phyloP scores from a whole-genome alignment of 495 filamentous ascomycete genomes.

The Pseudomonodictys pantanalensis region DNA sequence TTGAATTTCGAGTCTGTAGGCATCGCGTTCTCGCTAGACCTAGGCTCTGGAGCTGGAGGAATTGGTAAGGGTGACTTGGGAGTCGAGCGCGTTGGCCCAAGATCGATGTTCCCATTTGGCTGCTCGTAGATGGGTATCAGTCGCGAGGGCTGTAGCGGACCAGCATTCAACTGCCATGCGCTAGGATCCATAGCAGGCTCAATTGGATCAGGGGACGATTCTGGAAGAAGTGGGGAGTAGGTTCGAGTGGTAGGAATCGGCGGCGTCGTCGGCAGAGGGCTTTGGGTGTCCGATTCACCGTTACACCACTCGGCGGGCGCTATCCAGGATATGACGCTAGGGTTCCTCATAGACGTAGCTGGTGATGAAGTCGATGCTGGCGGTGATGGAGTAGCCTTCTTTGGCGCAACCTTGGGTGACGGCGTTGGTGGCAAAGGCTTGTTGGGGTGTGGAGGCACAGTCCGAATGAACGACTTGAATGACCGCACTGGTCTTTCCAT shows the following conservation, averaged over 20 bases:
- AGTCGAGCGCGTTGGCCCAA: conserved; percentile 15
- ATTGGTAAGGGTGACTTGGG: conserved; percentile 21
- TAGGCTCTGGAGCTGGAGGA: background rate
- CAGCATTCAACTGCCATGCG: conserved; percentile 6
- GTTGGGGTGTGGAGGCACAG: conserved; percentile 19
- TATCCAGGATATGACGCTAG: conserved; percentile 16
- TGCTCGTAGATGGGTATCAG: conserved; percentile 13
- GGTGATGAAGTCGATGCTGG: background rate
- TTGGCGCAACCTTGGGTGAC: background rate
- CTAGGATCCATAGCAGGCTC: conserved; percentile 3
- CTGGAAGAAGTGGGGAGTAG: conserved; percentile 29
- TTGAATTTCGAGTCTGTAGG: background rate
- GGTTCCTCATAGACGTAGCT: background rate
- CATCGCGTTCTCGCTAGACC: background rate
- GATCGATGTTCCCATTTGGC: background rate
- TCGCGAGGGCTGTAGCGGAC: background rate
- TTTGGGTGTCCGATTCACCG: background rate
- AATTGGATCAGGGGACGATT: conserved; percentile 10
- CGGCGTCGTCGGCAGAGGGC: background rate
- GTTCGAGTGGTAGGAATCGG: background rate
- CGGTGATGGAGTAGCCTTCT: background rate
- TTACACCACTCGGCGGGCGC: conserved; percentile 27
- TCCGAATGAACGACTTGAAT: conserved; percentile 33
- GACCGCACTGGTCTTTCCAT: conserved; percentile 33
- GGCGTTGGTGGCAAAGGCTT: conserved; percentile 32